Conservation (phyloP, 2,329 filamentous ascomycete species). For the Ophiosphaerella narmari region DNA sequence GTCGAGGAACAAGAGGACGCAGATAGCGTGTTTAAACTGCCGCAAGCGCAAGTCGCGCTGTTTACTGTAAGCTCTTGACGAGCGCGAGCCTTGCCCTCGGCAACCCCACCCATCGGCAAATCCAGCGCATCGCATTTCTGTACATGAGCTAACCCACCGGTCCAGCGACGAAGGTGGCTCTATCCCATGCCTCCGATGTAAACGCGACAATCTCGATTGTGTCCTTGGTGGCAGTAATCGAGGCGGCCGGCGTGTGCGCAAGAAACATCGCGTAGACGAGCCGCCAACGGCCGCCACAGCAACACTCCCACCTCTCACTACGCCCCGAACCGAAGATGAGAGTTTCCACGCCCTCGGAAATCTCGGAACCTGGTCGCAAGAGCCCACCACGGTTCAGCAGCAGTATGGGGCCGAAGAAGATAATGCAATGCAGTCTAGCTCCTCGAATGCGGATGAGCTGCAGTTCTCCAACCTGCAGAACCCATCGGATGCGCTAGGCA, state of each 20-base stretch:
- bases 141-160: constrained; percentile 3
- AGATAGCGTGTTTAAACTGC: constrained; percentile 41
- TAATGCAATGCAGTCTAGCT: constrained; percentile 34
- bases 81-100: constrained; percentile 3
- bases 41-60: constrained; percentile 47
- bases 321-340: constrained; percentile 38
- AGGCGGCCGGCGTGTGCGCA: constrained; percentile 62
- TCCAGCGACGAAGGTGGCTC: constrained; percentile 53
- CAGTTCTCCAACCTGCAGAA: constrained; percentile 53
- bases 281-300: not conserved
- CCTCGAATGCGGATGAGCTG: constrained; percentile 41
- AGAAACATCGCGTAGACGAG: constrained; percentile 47
- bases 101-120: not conserved
- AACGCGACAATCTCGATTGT: constrained; percentile 62
- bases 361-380: constrained; percentile 43
- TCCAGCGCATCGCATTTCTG: not conserved
- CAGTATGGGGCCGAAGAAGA: constrained; percentile 21
- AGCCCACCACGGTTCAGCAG: constrained; percentile 20
- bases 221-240: constrained; percentile 64
- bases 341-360: constrained; percentile 44
- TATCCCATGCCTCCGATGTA: constrained; percentile 62
- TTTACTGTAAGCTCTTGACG: constrained; percentile 37
- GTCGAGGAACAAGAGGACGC: constrained; percentile 25
- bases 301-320: constrained; percentile 29
- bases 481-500: constrained; percentile 55